Conservation (phyloP, 2,329 filamentous ascomycete genomes). For the Diaporthe citri region DNA sequence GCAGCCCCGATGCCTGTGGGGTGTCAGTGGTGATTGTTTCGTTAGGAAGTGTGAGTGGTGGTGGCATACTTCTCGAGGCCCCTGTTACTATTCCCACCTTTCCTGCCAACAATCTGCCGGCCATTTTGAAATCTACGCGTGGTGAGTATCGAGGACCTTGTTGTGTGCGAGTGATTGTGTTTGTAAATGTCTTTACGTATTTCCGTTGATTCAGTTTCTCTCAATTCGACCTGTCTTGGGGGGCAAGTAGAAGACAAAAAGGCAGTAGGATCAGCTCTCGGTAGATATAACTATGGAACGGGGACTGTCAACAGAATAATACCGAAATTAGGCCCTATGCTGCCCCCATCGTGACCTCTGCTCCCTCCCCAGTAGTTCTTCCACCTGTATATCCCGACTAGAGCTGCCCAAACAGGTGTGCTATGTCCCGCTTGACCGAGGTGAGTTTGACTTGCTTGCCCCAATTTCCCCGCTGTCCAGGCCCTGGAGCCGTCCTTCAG, state of each 20-base stretch:
- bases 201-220: not conserved
- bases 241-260: not conserved
- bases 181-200: not conserved
- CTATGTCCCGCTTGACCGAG: constrained; percentile 33
- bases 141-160: too few relatives aligned
- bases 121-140: constrained; percentile 27
- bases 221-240: not conserved
- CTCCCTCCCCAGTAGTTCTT: constrained; percentile 9
- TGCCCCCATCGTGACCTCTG: constrained; percentile 33
- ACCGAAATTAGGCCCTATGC: constrained; percentile 13
- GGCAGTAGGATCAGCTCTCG: not conserved
- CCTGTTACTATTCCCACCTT: constrained; percentile 43
- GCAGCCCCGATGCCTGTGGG: constrained; percentile 75
- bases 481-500: constrained; percentile 11
- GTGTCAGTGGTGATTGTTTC: constrained; percentile 34
- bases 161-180: not conserved
- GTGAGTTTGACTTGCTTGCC: not conserved
- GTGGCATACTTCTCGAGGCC: constrained; percentile 76
- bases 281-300: constrained; percentile 14
- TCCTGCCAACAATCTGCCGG: constrained; percentile 38
- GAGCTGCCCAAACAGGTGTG: constrained; percentile 14
- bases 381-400: constrained; percentile 22
- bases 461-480: constrained; percentile 34
- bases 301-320: not conserved
- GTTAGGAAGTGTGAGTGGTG: not conserved